These are phyloP conservation scores for Naganishia cerealis DNA, from an alignment of 1,284 basidiomycete genomes.

Conservation along the genomic window DNA sequence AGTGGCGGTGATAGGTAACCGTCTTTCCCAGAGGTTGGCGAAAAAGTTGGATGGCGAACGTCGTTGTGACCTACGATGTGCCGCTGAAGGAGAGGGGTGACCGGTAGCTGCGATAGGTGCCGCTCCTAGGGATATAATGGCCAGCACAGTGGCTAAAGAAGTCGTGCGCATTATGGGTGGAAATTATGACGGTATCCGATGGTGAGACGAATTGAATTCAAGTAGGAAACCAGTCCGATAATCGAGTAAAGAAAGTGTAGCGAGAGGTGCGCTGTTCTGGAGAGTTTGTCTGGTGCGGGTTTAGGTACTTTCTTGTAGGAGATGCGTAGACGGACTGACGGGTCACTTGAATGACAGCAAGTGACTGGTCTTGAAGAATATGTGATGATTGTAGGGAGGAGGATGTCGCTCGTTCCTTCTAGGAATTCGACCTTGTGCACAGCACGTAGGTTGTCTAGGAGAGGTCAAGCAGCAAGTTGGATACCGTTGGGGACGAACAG, in stretches of 20 bases:
- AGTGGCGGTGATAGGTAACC: constrained; percentile 50
- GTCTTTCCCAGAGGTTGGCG: constrained; percentile 38
- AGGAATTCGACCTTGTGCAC: constrained; percentile 1
- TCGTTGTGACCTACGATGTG: constrained; percentile 22
- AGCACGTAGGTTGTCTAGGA: not conserved
- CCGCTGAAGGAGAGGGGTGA: not conserved
- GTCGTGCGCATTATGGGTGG: not conserved
- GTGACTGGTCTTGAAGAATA: not conserved
- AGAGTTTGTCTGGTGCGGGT: not conserved
- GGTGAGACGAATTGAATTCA: not conserved
- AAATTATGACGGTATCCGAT: not conserved
- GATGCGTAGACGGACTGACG: not conserved
- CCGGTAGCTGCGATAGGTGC: constrained; percentile 15
- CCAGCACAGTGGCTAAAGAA: constrained; percentile 8
- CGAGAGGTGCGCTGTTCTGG: constrained; percentile 2
- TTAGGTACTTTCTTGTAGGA: not conserved
- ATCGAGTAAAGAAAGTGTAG: constrained; percentile 10
- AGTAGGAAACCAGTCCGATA: constrained; percentile 12
- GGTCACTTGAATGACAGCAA: constrained; percentile 18
- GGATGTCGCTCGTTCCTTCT: not conserved
- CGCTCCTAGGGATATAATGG: constrained; percentile 1
- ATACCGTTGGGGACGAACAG: not conserved
- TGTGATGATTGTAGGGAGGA: not conserved
- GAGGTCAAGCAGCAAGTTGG: not conserved
- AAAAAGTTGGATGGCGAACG: constrained; percentile 25